Conservation (phyloP, 2,329 filamentous ascomycete species). For the Trichoderma endophyticum region DNA sequence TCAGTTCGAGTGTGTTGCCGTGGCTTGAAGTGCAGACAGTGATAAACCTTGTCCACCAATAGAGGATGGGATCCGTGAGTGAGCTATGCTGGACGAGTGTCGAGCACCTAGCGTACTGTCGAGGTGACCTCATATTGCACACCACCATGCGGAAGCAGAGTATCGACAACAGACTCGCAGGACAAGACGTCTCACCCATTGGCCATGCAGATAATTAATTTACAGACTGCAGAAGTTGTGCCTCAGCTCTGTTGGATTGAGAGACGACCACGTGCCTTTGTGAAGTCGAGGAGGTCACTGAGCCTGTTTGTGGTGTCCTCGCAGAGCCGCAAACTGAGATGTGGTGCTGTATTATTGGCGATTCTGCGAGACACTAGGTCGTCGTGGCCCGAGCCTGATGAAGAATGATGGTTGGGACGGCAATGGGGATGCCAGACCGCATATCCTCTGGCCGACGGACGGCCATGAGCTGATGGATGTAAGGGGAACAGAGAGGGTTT, state of each 20-base stretch:
- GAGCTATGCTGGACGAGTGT: background rate
- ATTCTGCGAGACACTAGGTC: background rate
- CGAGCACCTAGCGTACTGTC: background rate
- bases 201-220: background rate
- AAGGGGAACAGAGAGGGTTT: background rate
- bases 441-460: background rate
- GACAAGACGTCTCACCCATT: background rate
- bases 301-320: conserved; percentile 18
- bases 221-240: background rate
- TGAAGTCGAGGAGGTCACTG: background rate
- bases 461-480: background rate
- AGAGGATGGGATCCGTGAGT: background rate
- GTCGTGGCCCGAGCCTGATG: background rate
- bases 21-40: background rate
- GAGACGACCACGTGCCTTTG: conserved; percentile 5
- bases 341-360: conserved; percentile 31
- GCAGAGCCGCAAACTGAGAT: conserved; percentile 28
- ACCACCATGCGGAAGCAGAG: conserved; percentile 1
- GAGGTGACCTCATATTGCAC: conserved; percentile 10
- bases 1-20: background rate
- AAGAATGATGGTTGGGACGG: background rate
- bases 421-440: background rate
- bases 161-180: conserved; percentile 2
- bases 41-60: background rate
- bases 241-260: background rate